Evolutionary conservation across 306 rosid genomes (phyloP).

Genomic region (Carpinus fangiana): DNA sequence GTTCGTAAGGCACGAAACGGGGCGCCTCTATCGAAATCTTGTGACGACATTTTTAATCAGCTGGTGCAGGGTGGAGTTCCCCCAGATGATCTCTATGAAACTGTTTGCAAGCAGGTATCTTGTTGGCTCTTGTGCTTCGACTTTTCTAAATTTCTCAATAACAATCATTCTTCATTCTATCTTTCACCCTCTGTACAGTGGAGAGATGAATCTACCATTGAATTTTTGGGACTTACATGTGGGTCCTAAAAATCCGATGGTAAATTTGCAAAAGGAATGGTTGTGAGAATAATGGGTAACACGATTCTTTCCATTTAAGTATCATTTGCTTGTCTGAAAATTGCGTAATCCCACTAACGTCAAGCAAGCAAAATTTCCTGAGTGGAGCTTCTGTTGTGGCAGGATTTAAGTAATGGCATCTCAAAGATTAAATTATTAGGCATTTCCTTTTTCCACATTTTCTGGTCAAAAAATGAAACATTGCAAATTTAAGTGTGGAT

Average conservation of each 20-base stretch:
- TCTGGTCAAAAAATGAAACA: not conserved
- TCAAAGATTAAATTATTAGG: not conserved
- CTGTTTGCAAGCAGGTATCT: slow-evolving; percentile 88
- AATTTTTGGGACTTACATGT: too few relatives aligned
- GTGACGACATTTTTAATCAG: slow-evolving; percentile 81
- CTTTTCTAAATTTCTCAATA: not conserved
- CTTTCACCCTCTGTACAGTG: too few relatives aligned
- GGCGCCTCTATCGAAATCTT: slow-evolving; percentile 66
- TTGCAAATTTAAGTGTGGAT: not conserved
- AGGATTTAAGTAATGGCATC: not conserved
- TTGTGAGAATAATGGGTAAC: too few relatives aligned
- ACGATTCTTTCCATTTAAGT: not conserved
- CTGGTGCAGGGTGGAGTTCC: slow-evolving; percentile 75
- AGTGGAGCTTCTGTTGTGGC: not conserved
- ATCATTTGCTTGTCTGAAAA: not conserved
- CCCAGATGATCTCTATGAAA: slow-evolving; percentile 70
- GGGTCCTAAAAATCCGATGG: too few relatives aligned
- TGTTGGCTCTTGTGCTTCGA: slow-evolving; percentile 7
- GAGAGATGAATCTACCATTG: too few relatives aligned
- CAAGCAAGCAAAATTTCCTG: not conserved
- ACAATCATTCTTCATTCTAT: too few relatives aligned
- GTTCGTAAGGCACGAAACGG: slow-evolving; percentile 72
- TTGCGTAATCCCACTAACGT: not conserved
- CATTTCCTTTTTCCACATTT: not conserved
- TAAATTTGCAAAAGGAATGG: too few relatives aligned